Conservation (phyloP, 352 stramenopile species). For the Phytophthora tubulina region DNA sequence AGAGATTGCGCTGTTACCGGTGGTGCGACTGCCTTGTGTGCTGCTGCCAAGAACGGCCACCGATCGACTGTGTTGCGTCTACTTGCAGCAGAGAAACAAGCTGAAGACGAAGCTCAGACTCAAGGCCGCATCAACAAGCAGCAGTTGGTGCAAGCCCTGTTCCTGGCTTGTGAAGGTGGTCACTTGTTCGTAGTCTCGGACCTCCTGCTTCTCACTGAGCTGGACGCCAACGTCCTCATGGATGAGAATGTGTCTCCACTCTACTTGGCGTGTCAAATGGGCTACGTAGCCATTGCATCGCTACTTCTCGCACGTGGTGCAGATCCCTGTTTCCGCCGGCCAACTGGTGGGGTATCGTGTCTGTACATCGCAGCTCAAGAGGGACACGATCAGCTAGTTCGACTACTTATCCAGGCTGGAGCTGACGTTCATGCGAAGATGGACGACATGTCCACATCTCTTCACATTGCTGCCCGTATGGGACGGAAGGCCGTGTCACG, state of each 20-base stretch:
- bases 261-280: conserved; percentile 89
- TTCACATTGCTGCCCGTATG: conserved; percentile 87
- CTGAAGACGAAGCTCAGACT: conserved; percentile 15
- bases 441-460: conserved; percentile 79
- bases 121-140: conserved; percentile 21
- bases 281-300: conserved; percentile 68
- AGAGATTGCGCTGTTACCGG: conserved; percentile 54
- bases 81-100: conserved; percentile 49
- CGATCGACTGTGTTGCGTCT: conserved; percentile 61
- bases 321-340: conserved; percentile 72
- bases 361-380: conserved; percentile 87
- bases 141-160: conserved; percentile 72
- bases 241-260: conserved; percentile 83
- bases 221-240: conserved; percentile 81
- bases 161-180: conserved; percentile 81
- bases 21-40: conserved; percentile 75
- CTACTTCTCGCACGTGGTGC: conserved; percentile 67
- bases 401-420: conserved; percentile 52
- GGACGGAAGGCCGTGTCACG: conserved; percentile 65
- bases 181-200: conserved; percentile 74
- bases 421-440: conserved; percentile 76
- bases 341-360: conserved; percentile 71
- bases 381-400: conserved; percentile 72
- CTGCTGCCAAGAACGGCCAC: conserved; percentile 83
- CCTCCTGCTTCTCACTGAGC: conserved; percentile 58